Evolutionary conservation across 106 monocot genomes (phyloP).

Genomic region (Posidonia australis): DNA sequence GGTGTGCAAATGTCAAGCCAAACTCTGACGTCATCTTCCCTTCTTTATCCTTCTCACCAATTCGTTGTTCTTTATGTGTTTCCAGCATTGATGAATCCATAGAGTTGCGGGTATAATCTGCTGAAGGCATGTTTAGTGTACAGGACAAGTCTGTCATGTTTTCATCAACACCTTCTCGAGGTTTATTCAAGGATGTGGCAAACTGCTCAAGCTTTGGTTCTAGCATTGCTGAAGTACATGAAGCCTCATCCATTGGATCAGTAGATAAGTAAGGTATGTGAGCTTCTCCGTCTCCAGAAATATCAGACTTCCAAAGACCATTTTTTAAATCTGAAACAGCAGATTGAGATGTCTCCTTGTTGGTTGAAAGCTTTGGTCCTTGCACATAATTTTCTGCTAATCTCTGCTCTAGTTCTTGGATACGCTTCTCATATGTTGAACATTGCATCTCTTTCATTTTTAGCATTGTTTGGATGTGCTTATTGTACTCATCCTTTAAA

Average conservation of each 20-base stretch:
- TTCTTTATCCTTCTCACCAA: conserved; percentile 23
- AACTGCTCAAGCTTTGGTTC: conserved; percentile 32
- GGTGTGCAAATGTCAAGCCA: conserved; percentile 4
- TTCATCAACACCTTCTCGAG: conserved; percentile 79
- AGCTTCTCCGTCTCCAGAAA: conserved; percentile 37
- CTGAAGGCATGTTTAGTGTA: conserved; percentile 16
- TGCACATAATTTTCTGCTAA: conserved; percentile 54
- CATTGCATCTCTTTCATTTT: conserved; percentile 55
- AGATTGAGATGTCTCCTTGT: conserved; percentile 12
- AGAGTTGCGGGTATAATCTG: conserved; percentile 27
- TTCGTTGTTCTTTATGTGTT: conserved; percentile 31
- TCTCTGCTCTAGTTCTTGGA: conserved; percentile 83
- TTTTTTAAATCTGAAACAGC: conserved; percentile 18
- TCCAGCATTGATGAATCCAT: conserved; percentile 80
- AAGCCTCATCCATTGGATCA: conserved; percentile 78
- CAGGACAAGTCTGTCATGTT: conserved; percentile 75
- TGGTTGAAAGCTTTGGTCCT: conserved; percentile 13
- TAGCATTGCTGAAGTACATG: conserved; percentile 37
- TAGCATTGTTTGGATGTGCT: conserved; percentile 62
- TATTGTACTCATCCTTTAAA: conserved; percentile 72
- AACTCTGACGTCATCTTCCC: conserved; percentile 13
- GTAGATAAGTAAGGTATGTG: conserved; percentile 33
- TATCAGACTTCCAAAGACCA: conserved; percentile 34
- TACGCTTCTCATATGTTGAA: conserved; percentile 67
- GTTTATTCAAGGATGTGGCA: conserved; percentile 24